These are phyloP conservation scores for Maudiozyma serrabonitensis DNA, from an alignment of 805 yeast genomes.

Conservation along the genomic window DNA sequence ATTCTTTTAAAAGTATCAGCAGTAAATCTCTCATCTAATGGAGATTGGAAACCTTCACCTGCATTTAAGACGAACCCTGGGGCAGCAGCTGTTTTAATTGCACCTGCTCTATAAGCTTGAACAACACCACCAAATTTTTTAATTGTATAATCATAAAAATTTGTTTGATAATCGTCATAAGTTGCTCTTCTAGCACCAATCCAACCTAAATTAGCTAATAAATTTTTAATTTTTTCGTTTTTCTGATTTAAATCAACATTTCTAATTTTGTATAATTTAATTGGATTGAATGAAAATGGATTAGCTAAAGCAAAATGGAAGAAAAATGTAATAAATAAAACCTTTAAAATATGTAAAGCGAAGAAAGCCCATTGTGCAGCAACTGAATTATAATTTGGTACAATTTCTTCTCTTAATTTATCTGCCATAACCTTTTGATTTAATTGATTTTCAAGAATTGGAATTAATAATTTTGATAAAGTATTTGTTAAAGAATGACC, in stretches of 20 bases:
- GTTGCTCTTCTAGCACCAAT: conserved; percentile 79
- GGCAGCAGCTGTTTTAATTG: conserved; percentile 45
- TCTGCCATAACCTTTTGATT: conserved; percentile 37
- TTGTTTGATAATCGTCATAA: conserved; percentile 58
- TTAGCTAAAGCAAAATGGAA: conserved; percentile 68
- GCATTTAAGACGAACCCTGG: conserved; percentile 54
- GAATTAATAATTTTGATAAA: conserved; percentile 31
- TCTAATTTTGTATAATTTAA: conserved; percentile 24
- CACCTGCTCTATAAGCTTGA: conserved; percentile 65
- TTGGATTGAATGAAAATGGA: conserved; percentile 49
- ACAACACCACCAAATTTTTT: conserved; percentile 66
- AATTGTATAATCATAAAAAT: conserved; percentile 54
- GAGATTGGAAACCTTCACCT: conserved; percentile 81
- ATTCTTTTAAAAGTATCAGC: conserved; percentile 32
- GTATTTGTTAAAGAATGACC: conserved; percentile 72
- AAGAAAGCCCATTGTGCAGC: conserved; percentile 61
- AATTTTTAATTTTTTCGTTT: conserved; percentile 28
- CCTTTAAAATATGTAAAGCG: conserved; percentile 58
- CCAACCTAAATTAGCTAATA: conserved; percentile 73
- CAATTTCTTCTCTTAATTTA: conserved; percentile 41
- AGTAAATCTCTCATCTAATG: conserved; percentile 32
- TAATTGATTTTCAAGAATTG: conserved; percentile 22
- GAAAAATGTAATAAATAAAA: conserved; percentile 42
- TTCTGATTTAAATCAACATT: conserved; percentile 21
- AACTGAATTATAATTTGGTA: conserved; percentile 30